Evolutionary conservation across 2,329 filamentous ascomycete genomes (phyloP).

Genomic region (Fusarium dimerum): DNA sequence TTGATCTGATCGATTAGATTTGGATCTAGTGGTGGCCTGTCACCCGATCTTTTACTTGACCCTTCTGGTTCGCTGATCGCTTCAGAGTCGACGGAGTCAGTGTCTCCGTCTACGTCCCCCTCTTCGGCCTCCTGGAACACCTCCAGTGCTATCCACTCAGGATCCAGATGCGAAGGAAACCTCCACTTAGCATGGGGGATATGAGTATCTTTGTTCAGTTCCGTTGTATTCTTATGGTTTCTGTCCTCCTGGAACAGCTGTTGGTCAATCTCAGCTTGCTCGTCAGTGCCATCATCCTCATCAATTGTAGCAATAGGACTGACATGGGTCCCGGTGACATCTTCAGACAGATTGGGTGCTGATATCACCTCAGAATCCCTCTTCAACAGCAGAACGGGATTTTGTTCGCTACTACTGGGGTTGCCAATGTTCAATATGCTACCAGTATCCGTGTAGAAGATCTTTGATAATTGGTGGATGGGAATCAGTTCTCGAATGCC

Average conservation of each 20-base stretch:
- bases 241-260: conserved; percentile 40
- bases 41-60: conserved; percentile 5
- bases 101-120: conserved; percentile 40
- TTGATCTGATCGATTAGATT: conserved; percentile 43
- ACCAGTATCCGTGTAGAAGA: conserved; percentile 91
- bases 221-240: neutral
- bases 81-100: conserved; percentile 46
- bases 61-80: conserved; percentile 33
- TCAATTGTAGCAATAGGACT: conserved; percentile 9
- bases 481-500: conserved; percentile 57
- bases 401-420: conserved; percentile 49
- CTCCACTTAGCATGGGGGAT: conserved; percentile 14
- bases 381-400: conserved; percentile 38
- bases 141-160: conserved; percentile 90
- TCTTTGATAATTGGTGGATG: conserved; percentile 70
- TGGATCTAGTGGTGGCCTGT: conserved; percentile 37
- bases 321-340: conserved; percentile 27
- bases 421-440: conserved; percentile 79
- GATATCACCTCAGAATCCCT: conserved; percentile 24
- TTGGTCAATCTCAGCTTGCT: conserved; percentile 48
- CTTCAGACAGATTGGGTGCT: conserved; percentile 43
- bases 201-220: conserved; percentile 1
- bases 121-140: conserved; percentile 67
- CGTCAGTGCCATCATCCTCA: conserved; percentile 22
- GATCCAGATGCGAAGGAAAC: conserved; percentile 74